Base-by-base conservation (phyloP, 2,329 filamentous ascomycete genomes). In the Cercospora janseana region DNA sequence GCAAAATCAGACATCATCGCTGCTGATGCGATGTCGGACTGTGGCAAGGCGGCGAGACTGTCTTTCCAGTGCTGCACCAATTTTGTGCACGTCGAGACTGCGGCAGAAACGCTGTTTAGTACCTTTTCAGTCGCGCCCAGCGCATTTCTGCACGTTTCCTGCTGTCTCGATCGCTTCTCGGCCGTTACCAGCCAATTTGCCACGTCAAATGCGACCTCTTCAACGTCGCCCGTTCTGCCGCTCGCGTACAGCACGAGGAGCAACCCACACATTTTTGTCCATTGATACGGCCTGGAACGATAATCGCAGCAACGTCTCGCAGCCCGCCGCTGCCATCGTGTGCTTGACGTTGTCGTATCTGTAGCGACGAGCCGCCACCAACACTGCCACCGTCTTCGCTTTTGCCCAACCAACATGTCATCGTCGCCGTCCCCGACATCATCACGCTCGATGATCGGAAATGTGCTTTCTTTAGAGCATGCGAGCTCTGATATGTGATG, bases 141-240 rank as follows among this genome's bases (percentile, higher is more conserved):
- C n/a, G n/a, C n/a, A n/a, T n/a, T n/a, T n/a, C n/a, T n/a, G n/a
- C n/a, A n/a, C n/a, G n/a, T n/a, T n/a, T n/a, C n/a, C 21, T 26
- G n/a, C 35, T 23, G 15, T n/a, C 6, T 23, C 34, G 16, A 10
- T n/a, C 23, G 34, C 20, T 37, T 20, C 9, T 24, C 35, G n/a
- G 21, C 44, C 44, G 44, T 46, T 46, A 9, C 16, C 32, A 24
- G 32, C 44, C 16, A 29, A 46, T 46, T 46, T 37, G 24, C 27
- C 31, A 38, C 15, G 31, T 23, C 44, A 46, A 15, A n/a, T 13
- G 35, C 35, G 15, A 38, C 15, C 15, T 8, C 20, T 20, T 38
- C 3, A 38, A n/a, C 15, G 12, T 20, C 20, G 26, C 13, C 35
- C 23, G 35, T 38, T 24, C 35, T 23, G 13, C 6, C n/a, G n/a